Base-by-base conservation (phyloP, 2,329 filamentous ascomycete species). In the Tolypocladium endophyticum region DNA sequence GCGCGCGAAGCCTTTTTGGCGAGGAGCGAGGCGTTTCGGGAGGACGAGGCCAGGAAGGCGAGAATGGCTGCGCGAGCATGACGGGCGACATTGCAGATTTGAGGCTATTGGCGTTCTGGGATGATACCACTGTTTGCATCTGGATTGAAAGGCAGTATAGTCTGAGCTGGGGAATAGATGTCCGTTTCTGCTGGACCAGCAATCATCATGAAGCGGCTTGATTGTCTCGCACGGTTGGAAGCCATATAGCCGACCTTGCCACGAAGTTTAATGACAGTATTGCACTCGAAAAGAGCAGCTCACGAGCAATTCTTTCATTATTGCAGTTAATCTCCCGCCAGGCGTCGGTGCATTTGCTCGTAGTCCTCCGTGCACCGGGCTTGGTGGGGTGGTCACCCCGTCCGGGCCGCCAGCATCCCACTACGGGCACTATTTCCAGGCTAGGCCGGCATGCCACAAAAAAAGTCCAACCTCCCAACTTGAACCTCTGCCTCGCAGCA, bases 1-100 rank as follows among this genome's bases (percentile, higher is more conserved):
- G 80, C 79, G 25, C 75, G 85, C 55, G 81, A 88, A 71, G 84
- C 86, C 62, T 89, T 89, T 69, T 71, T 89, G 69, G 83, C 80
- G 8, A 77, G 86, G 60, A 87, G 86, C 64, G 85, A 88, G 69
- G 79, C 80, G 45, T 79, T 80, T 60, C 81, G 82, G 64, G 84
- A 87, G 20, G 83, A 84, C 61, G 85, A 87, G 54, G 82, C 80
- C 2, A 77, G 82, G 62, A 76, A 74, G 63, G 82, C 79, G 35
- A 78, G 84, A 61, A 68, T 83, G 63, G 74, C 77, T 9, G 75
- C 73, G 16, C 68, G 69, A 57, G 63, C 59, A 30, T 74, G 60
- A 70, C 45, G 33, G 23, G 20, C 20, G 50, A 18, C 30, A 12
- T 14, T 14, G 18, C 50, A 53, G 14, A 4, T 20, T 25, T 33